Percentiles rank a stretch among this genome's conserved stretches.
Conservation (phyloP, 495 filamentous ascomycete species). For the Neurospora sp. region DNA sequence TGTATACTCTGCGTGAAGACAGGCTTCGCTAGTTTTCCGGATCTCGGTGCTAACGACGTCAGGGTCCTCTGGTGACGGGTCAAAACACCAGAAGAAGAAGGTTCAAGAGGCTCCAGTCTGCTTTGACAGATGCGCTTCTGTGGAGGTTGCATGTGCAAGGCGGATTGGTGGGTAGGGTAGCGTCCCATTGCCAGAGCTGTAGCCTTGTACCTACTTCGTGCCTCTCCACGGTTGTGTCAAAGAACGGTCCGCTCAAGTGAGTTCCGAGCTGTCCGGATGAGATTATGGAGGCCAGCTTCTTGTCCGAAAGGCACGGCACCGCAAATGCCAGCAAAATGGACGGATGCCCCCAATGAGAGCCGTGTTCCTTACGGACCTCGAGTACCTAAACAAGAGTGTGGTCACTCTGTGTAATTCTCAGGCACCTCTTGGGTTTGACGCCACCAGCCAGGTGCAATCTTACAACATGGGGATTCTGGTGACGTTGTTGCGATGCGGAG, state of each 20-base stretch:
- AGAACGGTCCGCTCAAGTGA: background rate
- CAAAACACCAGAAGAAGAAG: background rate
- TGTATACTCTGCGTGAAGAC: background rate
- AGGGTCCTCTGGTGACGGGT: background rate
- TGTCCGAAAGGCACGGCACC: background rate
- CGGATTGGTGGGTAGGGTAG: background rate
- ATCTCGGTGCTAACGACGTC: background rate
- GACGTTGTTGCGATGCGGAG: background rate
- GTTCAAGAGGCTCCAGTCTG: background rate
- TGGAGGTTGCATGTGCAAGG: background rate
- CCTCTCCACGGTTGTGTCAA: background rate
- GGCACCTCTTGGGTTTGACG: background rate
- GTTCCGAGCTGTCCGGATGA: background rate
- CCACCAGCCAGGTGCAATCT: background rate
- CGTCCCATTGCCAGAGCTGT: background rate
- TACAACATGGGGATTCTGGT: background rate
- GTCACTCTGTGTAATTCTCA: background rate
- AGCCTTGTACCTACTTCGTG: background rate
- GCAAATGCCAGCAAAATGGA: background rate
- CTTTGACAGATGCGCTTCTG: background rate
- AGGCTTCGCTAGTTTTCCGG: background rate
- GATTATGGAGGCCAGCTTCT: background rate
- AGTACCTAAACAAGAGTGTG: background rate
- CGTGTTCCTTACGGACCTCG: background rate
- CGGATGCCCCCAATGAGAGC: constrained; percentile 22